phyloP scores from a whole-genome alignment of 1,284 basidiomycete species.

The Ustanciosporium gigantosporum region DNA sequence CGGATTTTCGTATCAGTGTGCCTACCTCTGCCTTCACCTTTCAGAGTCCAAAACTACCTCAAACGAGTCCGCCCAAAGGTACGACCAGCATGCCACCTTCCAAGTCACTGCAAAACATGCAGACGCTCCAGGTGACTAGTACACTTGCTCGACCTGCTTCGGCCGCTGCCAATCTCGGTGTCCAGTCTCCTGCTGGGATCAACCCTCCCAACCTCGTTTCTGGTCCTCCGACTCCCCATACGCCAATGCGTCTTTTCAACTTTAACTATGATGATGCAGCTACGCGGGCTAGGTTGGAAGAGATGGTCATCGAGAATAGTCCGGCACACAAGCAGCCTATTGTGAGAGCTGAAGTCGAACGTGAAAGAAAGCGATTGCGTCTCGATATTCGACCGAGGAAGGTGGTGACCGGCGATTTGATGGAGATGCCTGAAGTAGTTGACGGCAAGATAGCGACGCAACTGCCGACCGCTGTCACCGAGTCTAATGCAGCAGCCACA shows the following conservation, averaged over 20 bases:
- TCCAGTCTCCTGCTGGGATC: constrained; percentile 4
- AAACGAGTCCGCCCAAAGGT: constrained; percentile 3
- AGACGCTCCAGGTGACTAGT: constrained; percentile 12
- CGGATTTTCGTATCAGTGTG: no score
- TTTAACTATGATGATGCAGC: constrained; percentile 42
- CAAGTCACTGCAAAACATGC: constrained; percentile 32
- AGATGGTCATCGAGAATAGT: constrained; percentile 41
- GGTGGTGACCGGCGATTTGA: constrained; percentile 29
- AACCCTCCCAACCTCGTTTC: constrained; percentile 4
- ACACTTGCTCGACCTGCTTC: constrained; percentile 27
- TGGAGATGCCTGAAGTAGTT: constrained; percentile 31
- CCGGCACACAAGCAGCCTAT: constrained; percentile 5
- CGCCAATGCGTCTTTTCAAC: constrained; percentile 49
- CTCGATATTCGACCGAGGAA: constrained; percentile 32
- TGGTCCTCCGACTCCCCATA: constrained; percentile 36
- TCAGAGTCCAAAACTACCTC: constrained; percentile 7
- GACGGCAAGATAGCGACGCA: no score
- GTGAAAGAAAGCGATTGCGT: constrained; percentile 43
- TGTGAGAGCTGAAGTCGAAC: constrained; percentile 18
- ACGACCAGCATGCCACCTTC: constrained; percentile 19
- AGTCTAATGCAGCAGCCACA: not conserved
- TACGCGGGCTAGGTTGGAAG: constrained; percentile 40
- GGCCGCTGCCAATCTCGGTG: constrained; percentile 24
- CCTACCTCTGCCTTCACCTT: constrained; percentile 26
- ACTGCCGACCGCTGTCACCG: not conserved